These are phyloP conservation scores for Acaromyces ingoldii DNA, from an alignment of 1,284 basidiomycete genomes.

Conservation along the genomic window DNA sequence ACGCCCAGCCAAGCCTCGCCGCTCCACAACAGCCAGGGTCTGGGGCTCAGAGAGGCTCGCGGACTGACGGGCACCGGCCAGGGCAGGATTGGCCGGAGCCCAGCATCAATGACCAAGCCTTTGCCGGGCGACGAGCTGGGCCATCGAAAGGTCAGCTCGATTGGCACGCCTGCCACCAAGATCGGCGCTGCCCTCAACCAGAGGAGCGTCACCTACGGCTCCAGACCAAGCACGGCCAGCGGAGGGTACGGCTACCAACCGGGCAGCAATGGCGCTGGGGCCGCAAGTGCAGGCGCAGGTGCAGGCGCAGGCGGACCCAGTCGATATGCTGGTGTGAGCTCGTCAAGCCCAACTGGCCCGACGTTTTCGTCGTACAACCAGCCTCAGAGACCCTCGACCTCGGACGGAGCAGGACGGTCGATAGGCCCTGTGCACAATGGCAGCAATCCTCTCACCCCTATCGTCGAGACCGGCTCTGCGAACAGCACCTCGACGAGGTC, in stretches of 20 bases:
- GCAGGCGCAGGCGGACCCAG: not conserved
- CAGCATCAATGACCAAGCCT: not conserved
- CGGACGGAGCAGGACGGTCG: constrained; percentile 16
- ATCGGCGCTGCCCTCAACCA: not conserved
- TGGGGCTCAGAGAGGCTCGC: constrained; percentile 29
- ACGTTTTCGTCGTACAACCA: too few species aligned
- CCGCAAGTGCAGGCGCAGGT: too few species aligned
- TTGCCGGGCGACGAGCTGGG: constrained; percentile 1
- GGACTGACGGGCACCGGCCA: constrained; percentile 27
- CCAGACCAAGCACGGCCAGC: constrained; percentile 33
- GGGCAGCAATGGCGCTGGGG: not conserved
- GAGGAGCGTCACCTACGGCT: not conserved
- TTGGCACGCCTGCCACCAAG: constrained; percentile 4
- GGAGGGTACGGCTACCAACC: constrained; percentile 23
- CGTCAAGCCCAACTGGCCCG: constrained; percentile 19
- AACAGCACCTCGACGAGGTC: constrained; percentile 8
- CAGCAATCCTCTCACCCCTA: constrained; percentile 26
- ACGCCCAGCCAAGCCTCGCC: constrained; percentile 17
- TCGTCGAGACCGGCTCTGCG: constrained; percentile 26
- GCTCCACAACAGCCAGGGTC: constrained; percentile 27
- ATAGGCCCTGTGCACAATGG: constrained; percentile 4
- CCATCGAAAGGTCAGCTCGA: constrained; percentile 34
- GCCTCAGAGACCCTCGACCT: constrained; percentile 22
- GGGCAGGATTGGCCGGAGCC: constrained; percentile 8
- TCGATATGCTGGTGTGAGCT: constrained; percentile 2